Base-by-base conservation (phyloP, 495 filamentous ascomycete genomes). In the Podospora fimiseda region DNA sequence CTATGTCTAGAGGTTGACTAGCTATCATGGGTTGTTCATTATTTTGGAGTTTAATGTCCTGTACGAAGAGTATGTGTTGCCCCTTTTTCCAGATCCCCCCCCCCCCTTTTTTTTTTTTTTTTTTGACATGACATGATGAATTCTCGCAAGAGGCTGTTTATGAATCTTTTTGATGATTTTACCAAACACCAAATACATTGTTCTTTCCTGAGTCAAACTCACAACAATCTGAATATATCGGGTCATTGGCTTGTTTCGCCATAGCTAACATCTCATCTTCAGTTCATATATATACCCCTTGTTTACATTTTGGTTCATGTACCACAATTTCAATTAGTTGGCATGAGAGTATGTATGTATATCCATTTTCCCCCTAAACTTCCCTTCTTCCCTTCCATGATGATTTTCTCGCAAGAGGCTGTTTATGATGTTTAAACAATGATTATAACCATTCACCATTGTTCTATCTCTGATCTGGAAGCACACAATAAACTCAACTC, bases 71-170 rank as follows among this genome's bases (percentile, higher is more conserved):
- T 71, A 70, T 66, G 67, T 44, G 54, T 61, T 63, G 65, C 66
- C 64, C 65, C 41, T n/a, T 42, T 19, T 24, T 42, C n/a, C 41
- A 37, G 3, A 24, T 7, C 38, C 14, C 21, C 4, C 38, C 4
- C 9, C 1, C 23, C 13, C 21, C 16, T 18, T 3, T 33, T 11
- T 11, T 11, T 33, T 33, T 11, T 33, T 33, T 33, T 6, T 33
- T 33, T 5, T 33, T 33, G 11, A 6, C 27, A 33, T 33, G 27
- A 21, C 48, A 66, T 69, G 62, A 70, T 71, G 68, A 72, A 60
- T 61, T 56, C 53, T 61, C 54, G 54, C 50, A 57, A 62, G 68
- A 75, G 71, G 72, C 70, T 75, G 72, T 75, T 75, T 73, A 73
- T 75, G 70, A 75, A 63, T 64, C 56, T 33, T 48, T 62, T 51